phyloP scores from a whole-genome alignment of 1,284 basidiomycete species.

The Gymnopus androsaceus region DNA sequence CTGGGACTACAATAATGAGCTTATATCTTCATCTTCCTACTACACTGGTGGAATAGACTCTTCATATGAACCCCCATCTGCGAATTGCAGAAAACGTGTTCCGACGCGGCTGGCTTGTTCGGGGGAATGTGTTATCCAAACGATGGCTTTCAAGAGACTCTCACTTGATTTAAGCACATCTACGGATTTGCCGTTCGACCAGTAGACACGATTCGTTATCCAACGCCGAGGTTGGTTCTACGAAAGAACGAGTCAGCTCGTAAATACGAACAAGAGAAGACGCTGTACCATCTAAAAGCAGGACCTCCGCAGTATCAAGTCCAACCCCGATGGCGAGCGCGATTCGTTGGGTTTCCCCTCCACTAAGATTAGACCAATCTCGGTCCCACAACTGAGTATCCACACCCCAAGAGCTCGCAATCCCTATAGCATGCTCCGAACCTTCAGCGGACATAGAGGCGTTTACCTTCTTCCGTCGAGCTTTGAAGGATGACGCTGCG shows the following conservation, averaged over 20 bases:
- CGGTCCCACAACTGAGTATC: slow-evolving; percentile 72
- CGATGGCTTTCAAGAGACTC: slow-evolving; percentile 64
- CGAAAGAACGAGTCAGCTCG: background rate
- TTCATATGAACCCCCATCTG: slow-evolving; percentile 49
- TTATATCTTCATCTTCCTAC: background rate
- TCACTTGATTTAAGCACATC: slow-evolving; percentile 50
- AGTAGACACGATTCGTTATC: slow-evolving; percentile 65
- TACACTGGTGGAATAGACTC: slow-evolving; percentile 27
- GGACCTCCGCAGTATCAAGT: slow-evolving; percentile 71
- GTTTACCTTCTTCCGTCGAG: slow-evolving; percentile 39
- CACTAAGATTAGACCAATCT: slow-evolving; percentile 76
- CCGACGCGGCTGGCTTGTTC: slow-evolving; percentile 78
- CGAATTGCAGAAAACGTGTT: slow-evolving; percentile 63
- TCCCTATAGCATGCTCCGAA: slow-evolving; percentile 48
- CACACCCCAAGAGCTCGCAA: slow-evolving; percentile 72
- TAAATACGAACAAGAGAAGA: background rate
- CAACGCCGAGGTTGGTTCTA: slow-evolving; percentile 87
- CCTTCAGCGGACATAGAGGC: background rate
- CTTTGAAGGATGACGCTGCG: slow-evolving; percentile 55
- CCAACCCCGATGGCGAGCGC: slow-evolving; percentile 74
- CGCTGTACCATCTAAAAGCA: slow-evolving; percentile 82
- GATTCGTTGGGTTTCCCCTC: slow-evolving; percentile 84
- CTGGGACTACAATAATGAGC: background rate
- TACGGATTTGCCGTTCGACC: slow-evolving; percentile 67
- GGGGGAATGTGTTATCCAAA: slow-evolving; percentile 88